A percentile compares a stretch with the other conserved stretches of the same genome.
Conservation (phyloP, 805 yeast genomes). For the Metschnikowia aberdeeniae region DNA sequence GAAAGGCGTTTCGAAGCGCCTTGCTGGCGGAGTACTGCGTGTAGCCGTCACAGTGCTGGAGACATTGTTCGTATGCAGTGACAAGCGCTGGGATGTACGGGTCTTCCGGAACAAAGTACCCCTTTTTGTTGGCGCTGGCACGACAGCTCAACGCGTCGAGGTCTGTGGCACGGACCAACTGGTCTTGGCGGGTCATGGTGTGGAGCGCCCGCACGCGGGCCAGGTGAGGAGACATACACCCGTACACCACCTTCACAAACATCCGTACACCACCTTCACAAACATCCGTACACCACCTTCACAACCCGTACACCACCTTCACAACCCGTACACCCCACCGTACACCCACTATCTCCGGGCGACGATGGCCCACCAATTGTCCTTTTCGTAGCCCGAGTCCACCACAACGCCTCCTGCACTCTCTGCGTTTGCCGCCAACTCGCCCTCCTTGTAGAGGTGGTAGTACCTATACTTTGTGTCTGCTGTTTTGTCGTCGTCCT, state of each 20-base stretch:
- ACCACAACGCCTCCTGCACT: slow-evolving; percentile 69
- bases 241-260: neutral
- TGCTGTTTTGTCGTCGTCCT: slow-evolving; percentile 18
- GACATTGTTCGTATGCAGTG: slow-evolving; percentile 32
- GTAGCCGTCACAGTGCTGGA: slow-evolving; percentile 39
- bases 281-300: too few species aligned
- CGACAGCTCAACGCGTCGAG: slow-evolving; percentile 69
- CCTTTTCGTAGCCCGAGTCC: slow-evolving; percentile 81
- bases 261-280: too few species aligned
- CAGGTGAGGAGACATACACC: neutral
- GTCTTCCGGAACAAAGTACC: slow-evolving; percentile 44
- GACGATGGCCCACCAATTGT: slow-evolving; percentile 78
- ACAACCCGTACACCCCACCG: too few species aligned
- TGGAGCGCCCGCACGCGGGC: neutral
- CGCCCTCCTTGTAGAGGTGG: slow-evolving; percentile 83
- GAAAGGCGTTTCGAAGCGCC: slow-evolving; percentile 35
- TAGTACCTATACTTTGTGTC: slow-evolving; percentile 78
- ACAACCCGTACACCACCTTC: too few species aligned
- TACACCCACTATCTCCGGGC: slow-evolving; percentile 4
- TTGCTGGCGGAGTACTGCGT: slow-evolving; percentile 38
- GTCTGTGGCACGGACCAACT: slow-evolving; percentile 55
- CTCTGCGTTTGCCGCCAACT: slow-evolving; percentile 64
- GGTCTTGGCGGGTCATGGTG: slow-evolving; percentile 27
- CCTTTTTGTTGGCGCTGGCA: slow-evolving; percentile 44
- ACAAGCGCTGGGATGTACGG: slow-evolving; percentile 30